Conservation (phyloP, 106 monocot genomes). For the Allium cepa region DNA sequence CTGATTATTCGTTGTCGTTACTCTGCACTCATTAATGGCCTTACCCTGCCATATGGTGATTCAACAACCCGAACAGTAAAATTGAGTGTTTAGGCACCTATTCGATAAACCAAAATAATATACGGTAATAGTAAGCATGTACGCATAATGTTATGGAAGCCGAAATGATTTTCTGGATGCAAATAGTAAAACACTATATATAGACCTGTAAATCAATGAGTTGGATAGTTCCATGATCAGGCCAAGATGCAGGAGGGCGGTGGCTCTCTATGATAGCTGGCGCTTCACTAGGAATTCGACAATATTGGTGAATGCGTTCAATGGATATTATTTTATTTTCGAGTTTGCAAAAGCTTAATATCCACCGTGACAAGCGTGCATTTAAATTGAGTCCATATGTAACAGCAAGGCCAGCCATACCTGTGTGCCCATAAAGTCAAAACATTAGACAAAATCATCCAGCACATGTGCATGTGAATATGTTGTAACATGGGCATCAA, state of each 20-base stretch:
- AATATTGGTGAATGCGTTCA: constrained; percentile 94
- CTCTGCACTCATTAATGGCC: too few relatives aligned
- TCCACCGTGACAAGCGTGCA: constrained; percentile 89
- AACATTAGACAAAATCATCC: not conserved
- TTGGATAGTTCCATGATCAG: constrained; percentile 69
- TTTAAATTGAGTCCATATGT: constrained; percentile 97
- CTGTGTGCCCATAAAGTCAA: constrained; percentile 18
- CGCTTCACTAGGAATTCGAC: constrained; percentile 79
- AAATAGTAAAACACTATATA: not conserved
- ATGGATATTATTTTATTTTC: constrained; percentile 97
- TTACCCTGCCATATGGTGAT: too few relatives aligned
- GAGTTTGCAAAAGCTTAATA: constrained; percentile 97
- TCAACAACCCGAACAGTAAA: too few relatives aligned
- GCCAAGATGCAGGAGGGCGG: constrained; percentile 72
- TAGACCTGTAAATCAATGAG: constrained; percentile 75
- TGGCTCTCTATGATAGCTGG: constrained; percentile 51
- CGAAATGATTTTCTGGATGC: too few relatives aligned
- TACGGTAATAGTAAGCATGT: too few relatives aligned
- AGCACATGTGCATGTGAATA: too few relatives aligned
- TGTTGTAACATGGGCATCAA: not conserved
- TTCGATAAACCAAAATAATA: too few relatives aligned
- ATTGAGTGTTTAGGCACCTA: too few relatives aligned
- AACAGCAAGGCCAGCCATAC: constrained; percentile 99
- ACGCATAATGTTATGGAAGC: too few relatives aligned
- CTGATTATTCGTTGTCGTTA: too few relatives aligned